Evolutionary conservation across 169 alveolate species (phyloP).

Genomic region (Sarcocystis neurona): DNA sequence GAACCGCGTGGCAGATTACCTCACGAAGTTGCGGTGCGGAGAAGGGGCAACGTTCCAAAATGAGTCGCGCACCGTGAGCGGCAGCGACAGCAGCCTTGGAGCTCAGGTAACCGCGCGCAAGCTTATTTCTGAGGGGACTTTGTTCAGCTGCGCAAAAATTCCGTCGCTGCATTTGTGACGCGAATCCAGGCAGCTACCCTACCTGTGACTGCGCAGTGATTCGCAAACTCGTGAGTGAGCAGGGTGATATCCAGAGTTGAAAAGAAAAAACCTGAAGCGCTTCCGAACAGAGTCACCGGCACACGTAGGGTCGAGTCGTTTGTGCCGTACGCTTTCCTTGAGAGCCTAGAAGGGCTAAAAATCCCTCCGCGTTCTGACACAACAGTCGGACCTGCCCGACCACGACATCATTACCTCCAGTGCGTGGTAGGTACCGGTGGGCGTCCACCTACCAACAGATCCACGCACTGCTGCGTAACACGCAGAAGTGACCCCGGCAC

Average conservation of each 20-base stretch:
- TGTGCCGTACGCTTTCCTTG: no score
- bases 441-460: no score
- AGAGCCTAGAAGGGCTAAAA: no score
- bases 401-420: no score
- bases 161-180: background rate
- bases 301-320: no score
- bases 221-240: background rate
- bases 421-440: no score
- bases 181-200: background rate
- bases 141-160: background rate
- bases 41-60: background rate
- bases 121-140: background rate
- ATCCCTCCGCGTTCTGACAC: no score
- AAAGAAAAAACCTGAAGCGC: no score
- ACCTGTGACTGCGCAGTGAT: background rate
- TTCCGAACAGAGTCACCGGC: no score
- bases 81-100: constrained; percentile 5
- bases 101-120: constrained; percentile 2
- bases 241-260: background rate
- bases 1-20: background rate
- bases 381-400: no score
- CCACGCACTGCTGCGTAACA: no score
- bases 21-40: background rate
- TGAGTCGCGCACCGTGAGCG: background rate
- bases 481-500: no score